Evolutionary conservation across 345 rosid species (phyloP).

Genomic region (Brassica cretica): DNA sequence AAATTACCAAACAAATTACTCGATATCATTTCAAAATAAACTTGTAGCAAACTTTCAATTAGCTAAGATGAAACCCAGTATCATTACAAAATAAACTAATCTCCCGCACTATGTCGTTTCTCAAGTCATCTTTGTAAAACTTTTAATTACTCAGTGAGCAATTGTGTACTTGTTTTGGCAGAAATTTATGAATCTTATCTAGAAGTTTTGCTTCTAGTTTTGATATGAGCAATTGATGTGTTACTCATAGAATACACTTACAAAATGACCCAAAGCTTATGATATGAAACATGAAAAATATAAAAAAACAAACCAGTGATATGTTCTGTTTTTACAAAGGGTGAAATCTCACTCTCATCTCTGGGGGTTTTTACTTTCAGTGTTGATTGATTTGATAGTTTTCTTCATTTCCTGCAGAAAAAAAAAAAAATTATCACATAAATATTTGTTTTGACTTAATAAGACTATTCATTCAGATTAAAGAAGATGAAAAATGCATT

Average conservation of each 20-base stretch:
- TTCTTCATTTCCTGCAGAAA: constrained; percentile 35
- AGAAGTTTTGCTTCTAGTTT: not conserved
- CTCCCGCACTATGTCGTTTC: not conserved
- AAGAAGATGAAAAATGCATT: not conserved
- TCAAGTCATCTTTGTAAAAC: not conserved
- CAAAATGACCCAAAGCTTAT: constrained; percentile 20
- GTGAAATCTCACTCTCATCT: constrained; percentile 15
- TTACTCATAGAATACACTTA: constrained; percentile 17
- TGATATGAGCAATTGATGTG: constrained; percentile 14
- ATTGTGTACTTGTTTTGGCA: not conserved
- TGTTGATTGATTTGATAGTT: not conserved
- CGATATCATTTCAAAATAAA: not conserved
- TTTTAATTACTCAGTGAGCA: not conserved
- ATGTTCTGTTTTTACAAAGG: constrained; percentile 13
- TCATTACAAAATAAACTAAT: not conserved
- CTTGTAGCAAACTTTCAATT: not conserved
- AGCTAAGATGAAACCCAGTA: not conserved
- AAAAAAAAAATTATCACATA: not conserved
- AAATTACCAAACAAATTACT: not conserved
- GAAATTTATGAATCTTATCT: not conserved
- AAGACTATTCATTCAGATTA: not conserved
- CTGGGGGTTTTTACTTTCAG: not conserved
- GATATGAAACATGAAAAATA: constrained; percentile 13
- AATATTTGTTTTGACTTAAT: not conserved
- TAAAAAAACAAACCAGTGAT: not conserved